Evolutionary conservation across 2,329 filamentous ascomycete species (phyloP).

Genomic region (Hypoxylon sp.): DNA sequence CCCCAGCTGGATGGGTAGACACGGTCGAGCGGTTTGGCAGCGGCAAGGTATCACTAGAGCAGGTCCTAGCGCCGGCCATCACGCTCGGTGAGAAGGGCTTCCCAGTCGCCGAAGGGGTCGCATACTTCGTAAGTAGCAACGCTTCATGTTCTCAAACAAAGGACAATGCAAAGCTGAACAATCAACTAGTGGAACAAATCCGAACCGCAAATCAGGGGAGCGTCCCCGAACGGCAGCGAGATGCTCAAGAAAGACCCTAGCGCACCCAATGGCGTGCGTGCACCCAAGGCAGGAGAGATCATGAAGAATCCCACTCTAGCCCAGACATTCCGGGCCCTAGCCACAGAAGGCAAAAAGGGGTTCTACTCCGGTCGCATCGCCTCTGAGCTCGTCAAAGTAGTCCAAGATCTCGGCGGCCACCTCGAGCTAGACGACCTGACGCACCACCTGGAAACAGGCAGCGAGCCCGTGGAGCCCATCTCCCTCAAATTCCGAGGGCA

Average conservation of each 20-base stretch:
- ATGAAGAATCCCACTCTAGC: conserved; percentile 89
- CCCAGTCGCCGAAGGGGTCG: conserved; percentile 86
- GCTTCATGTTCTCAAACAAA: neutral
- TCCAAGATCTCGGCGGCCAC: conserved; percentile 81
- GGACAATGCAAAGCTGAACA: neutral
- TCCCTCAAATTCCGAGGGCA: conserved; percentile 84
- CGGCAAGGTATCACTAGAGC: conserved; percentile 81
- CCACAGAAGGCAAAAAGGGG: conserved; percentile 85
- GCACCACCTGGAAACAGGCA: conserved; percentile 77
- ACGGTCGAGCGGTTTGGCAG: conserved; percentile 90
- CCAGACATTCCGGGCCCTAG: conserved; percentile 84
- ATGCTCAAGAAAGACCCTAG: conserved; percentile 85
- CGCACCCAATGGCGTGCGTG: conserved; percentile 78
- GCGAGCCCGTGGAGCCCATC: conserved; percentile 87
- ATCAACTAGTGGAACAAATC: conserved; percentile 76
- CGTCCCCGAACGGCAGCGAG: conserved; percentile 89
- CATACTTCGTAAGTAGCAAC: conserved; percentile 71
- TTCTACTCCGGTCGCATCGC: conserved; percentile 92
- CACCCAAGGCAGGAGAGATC: conserved; percentile 85
- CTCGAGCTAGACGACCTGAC: conserved; percentile 85
- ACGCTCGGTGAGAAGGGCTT: conserved; percentile 90
- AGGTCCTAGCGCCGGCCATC: conserved; percentile 87
- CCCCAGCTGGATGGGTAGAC: conserved; percentile 94
- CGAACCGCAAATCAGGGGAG: conserved; percentile 75
- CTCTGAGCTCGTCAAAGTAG: conserved; percentile 83